Percentiles rank a stretch among this genome's conserved stretches.
These are phyloP conservation scores for Neonectria faginata DNA, from an alignment of 2,329 filamentous ascomycete genomes.

Conservation along the genomic window DNA sequence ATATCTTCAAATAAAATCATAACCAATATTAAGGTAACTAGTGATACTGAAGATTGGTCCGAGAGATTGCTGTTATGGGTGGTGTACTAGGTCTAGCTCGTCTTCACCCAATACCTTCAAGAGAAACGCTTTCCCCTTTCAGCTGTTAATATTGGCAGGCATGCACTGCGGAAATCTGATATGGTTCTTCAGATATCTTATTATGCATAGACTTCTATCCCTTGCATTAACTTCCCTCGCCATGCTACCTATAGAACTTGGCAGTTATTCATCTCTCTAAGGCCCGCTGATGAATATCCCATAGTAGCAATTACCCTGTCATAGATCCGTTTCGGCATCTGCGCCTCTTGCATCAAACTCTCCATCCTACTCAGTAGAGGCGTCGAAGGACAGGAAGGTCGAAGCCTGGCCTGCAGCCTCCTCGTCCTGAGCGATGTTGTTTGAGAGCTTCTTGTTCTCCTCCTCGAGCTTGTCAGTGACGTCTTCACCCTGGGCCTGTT, in stretches of 20 bases:
- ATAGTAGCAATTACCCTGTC: not conserved
- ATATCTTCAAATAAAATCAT: no score
- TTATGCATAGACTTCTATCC: not conserved
- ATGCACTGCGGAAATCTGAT: not conserved
- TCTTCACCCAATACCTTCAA: no score
- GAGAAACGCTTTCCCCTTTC: no score
- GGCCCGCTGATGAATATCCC: not conserved
- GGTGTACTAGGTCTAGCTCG: no score
- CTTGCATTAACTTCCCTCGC: not conserved
- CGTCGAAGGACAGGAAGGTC: constrained; percentile 46
- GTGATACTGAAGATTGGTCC: no score
- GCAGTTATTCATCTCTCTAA: not conserved
- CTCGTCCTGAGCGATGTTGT: constrained; percentile 63
- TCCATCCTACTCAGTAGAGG: constrained; percentile 24
- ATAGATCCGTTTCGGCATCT: not conserved
- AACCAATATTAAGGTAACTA: no score
- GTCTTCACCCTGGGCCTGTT: constrained; percentile 63
- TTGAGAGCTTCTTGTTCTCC: constrained; percentile 64
- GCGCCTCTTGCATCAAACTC: not conserved
- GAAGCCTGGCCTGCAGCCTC: constrained; percentile 60
- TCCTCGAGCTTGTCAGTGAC: constrained; percentile 57
- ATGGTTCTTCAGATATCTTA: not conserved
- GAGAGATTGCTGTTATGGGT: no score
- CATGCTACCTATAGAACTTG: not conserved
- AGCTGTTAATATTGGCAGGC: not conserved